Percentiles rank a stretch among this genome's conserved stretches.
These are phyloP conservation scores for Camellia granthamiana DNA, from an alignment of 148 eudicot species.

Conservation along the genomic window DNA sequence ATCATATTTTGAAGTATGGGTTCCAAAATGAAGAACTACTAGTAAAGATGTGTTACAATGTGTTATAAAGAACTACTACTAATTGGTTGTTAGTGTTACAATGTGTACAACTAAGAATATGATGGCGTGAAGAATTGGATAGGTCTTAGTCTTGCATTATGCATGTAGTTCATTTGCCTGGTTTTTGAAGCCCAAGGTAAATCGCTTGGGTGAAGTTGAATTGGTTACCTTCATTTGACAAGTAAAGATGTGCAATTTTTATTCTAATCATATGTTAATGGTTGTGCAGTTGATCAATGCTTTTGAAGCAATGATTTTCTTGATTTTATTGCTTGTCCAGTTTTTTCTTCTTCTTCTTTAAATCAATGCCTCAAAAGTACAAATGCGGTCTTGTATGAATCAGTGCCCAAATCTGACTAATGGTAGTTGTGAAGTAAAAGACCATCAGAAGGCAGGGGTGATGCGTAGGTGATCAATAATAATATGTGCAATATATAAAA, in stretches of 20 bases:
- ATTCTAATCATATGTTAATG: not conserved
- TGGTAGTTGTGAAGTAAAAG: too few species aligned
- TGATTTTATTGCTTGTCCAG: not conserved
- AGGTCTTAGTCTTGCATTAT: not conserved
- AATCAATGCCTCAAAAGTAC: not conserved
- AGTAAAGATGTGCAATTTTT: not conserved
- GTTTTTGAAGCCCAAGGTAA: not conserved
- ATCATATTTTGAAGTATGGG: too few species aligned
- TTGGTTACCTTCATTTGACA: not conserved
- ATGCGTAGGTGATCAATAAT: too few species aligned
- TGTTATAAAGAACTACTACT: too few species aligned
- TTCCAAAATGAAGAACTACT: too few species aligned
- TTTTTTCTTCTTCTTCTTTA: too few species aligned
- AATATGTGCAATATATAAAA: too few species aligned
- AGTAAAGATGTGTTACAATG: too few species aligned
- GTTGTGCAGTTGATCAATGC: not conserved
- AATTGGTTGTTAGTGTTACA: not conserved
- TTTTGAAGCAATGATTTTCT: not conserved
- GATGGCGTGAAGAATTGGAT: not conserved
- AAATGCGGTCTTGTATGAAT: too few species aligned
- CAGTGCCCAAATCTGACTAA: too few species aligned
- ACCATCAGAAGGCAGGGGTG: too few species aligned
- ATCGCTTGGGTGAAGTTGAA: not conserved
- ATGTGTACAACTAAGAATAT: not conserved
- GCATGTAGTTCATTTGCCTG: not conserved